Evolutionary conservation across 495 filamentous ascomycete species (phyloP).

Genomic region (Neurospora intermedia): DNA sequence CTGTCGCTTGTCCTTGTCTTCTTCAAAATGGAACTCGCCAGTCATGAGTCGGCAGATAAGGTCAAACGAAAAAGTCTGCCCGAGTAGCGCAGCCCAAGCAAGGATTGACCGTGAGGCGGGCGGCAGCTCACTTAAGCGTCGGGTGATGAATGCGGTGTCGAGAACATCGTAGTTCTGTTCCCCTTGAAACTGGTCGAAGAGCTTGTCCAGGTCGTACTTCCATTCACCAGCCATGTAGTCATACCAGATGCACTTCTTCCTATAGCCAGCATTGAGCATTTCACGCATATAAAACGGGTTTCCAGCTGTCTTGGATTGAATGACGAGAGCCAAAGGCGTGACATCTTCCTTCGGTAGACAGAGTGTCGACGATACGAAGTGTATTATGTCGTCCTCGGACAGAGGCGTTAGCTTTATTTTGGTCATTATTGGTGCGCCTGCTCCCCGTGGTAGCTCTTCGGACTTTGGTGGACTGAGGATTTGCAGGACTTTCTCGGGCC

Average conservation of each 20-base stretch:
- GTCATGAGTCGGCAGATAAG: slow-evolving; percentile 67
- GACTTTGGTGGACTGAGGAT: slow-evolving; percentile 36
- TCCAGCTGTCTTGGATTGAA: slow-evolving; percentile 71
- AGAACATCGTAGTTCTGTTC: slow-evolving; percentile 67
- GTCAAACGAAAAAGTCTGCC: slow-evolving; percentile 68
- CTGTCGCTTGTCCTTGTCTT: slow-evolving; percentile 22
- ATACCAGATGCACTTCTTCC: slow-evolving; percentile 80
- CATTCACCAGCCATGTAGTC: slow-evolving; percentile 68
- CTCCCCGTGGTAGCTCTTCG: slow-evolving; percentile 33
- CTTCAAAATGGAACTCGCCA: slow-evolving; percentile 49
- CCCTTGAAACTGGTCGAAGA: slow-evolving; percentile 72
- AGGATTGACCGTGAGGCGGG: slow-evolving; percentile 61
- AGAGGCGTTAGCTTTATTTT: slow-evolving; percentile 57
- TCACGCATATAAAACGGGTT: slow-evolving; percentile 85
- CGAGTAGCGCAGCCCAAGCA: slow-evolving; percentile 75
- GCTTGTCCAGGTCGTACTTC: slow-evolving; percentile 73
- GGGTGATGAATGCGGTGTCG: slow-evolving; percentile 67
- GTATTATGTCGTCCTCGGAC: slow-evolving; percentile 59
- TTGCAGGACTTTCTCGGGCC: slow-evolving; percentile 32
- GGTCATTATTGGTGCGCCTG: slow-evolving; percentile 42
- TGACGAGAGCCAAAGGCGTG: slow-evolving; percentile 53
- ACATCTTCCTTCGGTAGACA: slow-evolving; percentile 49
- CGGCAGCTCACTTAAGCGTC: slow-evolving; percentile 65
- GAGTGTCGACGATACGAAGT: slow-evolving; percentile 69
- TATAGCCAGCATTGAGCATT: slow-evolving; percentile 80